These are phyloP conservation scores for Cytospora mali DNA, from an alignment of 2,329 filamentous ascomycete genomes.

Conservation along the genomic window DNA sequence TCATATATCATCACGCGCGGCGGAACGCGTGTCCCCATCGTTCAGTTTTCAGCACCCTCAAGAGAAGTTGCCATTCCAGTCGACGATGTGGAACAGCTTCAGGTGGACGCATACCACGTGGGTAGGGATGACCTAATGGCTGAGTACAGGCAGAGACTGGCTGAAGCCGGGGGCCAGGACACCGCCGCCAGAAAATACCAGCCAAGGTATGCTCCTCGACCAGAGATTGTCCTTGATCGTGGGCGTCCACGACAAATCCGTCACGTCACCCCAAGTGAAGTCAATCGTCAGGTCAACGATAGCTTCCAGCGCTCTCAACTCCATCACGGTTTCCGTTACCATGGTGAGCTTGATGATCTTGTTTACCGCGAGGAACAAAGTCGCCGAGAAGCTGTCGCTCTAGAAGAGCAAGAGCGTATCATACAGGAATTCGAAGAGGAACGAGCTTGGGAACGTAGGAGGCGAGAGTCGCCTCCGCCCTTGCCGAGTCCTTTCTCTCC, in stretches of 20 bases:
- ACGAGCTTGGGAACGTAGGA: background rate
- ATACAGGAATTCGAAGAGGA: slow-evolving; percentile 5
- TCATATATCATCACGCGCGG: slow-evolving; percentile 20
- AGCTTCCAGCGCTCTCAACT: slow-evolving; percentile 1
- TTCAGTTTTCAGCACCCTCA: background rate
- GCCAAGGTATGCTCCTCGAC: slow-evolving; percentile 10
- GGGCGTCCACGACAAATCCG: slow-evolving; percentile 4
- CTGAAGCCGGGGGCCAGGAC: slow-evolving; percentile 1
- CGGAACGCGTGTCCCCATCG: slow-evolving; percentile 9
- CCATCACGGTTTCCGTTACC: background rate
- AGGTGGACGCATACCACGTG: slow-evolving; percentile 13
- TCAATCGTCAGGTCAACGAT: slow-evolving; percentile 18
- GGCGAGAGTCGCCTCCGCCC: slow-evolving; percentile 1
- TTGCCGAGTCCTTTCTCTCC: background rate
- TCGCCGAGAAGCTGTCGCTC: slow-evolving; percentile 10
- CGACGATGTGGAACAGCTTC: slow-evolving; percentile 9
- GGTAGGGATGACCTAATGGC: slow-evolving; percentile 15
- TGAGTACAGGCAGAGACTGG: slow-evolving; percentile 3
- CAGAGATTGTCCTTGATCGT: background rate
- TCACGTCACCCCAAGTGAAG: slow-evolving; percentile 21
- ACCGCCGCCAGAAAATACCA: slow-evolving; percentile 11
- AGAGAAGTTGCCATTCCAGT: slow-evolving; percentile 7
- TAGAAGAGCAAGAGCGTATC: slow-evolving; percentile 16
- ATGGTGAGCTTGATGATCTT: background rate
- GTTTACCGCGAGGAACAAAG: background rate